Evolutionary conservation across 441 rosid species (phyloP).

Genomic region (Pelargonium citronellum): DNA sequence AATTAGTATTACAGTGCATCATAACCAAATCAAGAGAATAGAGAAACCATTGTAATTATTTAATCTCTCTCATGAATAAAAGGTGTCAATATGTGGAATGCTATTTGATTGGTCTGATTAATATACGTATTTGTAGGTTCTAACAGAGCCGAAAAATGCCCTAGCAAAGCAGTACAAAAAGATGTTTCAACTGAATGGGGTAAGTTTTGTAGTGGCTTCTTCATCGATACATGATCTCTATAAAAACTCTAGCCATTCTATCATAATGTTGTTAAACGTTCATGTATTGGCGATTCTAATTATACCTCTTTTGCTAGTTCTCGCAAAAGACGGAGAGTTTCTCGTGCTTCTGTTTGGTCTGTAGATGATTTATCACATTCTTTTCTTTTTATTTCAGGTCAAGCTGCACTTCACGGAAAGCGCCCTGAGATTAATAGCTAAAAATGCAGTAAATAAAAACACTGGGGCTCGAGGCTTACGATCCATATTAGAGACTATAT

Average conservation of each 20-base stretch:
- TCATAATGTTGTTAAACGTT: no score
- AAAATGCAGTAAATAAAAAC: constrained; percentile 76
- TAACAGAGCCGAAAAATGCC: constrained; percentile 93
- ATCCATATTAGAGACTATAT: constrained; percentile 70
- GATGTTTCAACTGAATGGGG: constrained; percentile 89
- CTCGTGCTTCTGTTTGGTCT: constrained; percentile 4
- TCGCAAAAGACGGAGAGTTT: no score
- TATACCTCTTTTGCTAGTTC: no score
- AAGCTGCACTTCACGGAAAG: constrained; percentile 70
- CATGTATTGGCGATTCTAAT: no score
- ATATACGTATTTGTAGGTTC: constrained; percentile 46
- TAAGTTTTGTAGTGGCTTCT: constrained; percentile 34
- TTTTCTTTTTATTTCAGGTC: constrained; percentile 44
- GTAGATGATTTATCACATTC: constrained; percentile 5
- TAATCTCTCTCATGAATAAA: no score
- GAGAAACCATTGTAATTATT: no score
- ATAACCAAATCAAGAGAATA: no score
- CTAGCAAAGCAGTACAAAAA: constrained; percentile 91
- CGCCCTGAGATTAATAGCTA: constrained; percentile 75
- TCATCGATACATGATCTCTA: not conserved
- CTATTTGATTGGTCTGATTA: not conserved
- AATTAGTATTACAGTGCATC: no score
- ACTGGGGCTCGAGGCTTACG: constrained; percentile 94
- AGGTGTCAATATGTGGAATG: no score
- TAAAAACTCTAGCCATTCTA: no score